Conservation (phyloP, 2,329 filamentous ascomycete genomes). For the Plectosphaerella cucumerina region DNA sequence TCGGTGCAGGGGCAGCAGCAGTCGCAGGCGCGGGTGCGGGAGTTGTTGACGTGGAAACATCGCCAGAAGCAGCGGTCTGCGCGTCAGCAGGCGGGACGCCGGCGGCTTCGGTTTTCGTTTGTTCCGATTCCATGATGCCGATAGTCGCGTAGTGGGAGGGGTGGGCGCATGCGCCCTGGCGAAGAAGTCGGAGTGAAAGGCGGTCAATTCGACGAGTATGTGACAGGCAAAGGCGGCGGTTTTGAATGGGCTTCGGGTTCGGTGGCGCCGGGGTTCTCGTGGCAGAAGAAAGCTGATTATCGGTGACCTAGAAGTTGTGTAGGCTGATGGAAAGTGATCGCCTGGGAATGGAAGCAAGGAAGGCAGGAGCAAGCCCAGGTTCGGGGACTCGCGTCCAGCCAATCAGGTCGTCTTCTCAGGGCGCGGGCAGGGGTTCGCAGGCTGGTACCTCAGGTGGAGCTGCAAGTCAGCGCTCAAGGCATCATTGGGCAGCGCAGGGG, state of each 20-base stretch:
- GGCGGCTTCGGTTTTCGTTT: not conserved
- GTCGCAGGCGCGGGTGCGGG: not conserved
- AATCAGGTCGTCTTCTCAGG: no score
- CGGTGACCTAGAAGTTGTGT: slow-evolving; percentile 3
- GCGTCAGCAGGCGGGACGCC: not conserved
- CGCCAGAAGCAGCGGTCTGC: not conserved
- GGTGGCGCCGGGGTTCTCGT: no score
- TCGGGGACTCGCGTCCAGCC: not conserved
- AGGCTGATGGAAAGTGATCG: not conserved
- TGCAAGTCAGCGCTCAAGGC: slow-evolving; percentile 5
- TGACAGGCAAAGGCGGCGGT: no score
- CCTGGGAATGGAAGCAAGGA: not conserved
- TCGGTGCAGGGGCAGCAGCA: slow-evolving; percentile 1
- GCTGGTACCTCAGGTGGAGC: slow-evolving; percentile 6
- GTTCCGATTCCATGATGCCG: not conserved
- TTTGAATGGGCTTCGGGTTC: no score
- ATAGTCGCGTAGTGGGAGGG: not conserved
- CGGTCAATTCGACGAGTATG: no score
- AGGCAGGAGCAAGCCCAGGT: not conserved
- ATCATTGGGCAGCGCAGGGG: slow-evolving; percentile 3
- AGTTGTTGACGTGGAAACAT: not conserved
- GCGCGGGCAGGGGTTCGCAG: slow-evolving; percentile 11
- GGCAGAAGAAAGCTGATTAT: slow-evolving; percentile 2
- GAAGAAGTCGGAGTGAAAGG: not conserved
- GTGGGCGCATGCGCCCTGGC: not conserved